Base-by-base conservation (phyloP, 2,329 filamentous ascomycete species). In the Zelopaecilomyces penicillatus region DNA sequence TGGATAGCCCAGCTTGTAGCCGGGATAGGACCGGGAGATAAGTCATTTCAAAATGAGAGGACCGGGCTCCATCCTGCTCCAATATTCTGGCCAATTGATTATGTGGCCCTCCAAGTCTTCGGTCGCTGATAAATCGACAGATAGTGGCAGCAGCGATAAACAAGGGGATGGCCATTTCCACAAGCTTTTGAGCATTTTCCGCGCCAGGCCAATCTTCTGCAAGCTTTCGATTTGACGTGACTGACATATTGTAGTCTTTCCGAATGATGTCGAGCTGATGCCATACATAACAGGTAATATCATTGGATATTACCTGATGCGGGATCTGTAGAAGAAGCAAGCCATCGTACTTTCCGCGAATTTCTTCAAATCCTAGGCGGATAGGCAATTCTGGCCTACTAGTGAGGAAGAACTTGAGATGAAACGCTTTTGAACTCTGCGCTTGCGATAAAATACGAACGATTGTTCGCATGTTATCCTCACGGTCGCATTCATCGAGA, bases 381-480 rank as follows among this genome's bases (percentile, higher is more conserved):
- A 70, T 58, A 0, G 60, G 58, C 1, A 67, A 43, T 26, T 72
- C 64, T 0, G 68, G 69, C 8, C 69, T 56, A 37, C 67, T 72
- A 0, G 68, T 72, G 0, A 73, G 12, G 29, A 73, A 68, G 2
- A 67, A 42, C 39, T 55, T 59, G 6, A 68, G 37, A 5, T 37
- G 39, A 39, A 9, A 55, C 30, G 43, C 59, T 47, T 35, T 49
- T 10, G 45, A 30, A 0, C 11, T 30, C 5, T 38, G 30, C 54
- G 53, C 28, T 39, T 29, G 26, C 8, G 49, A 42, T 1, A 36
- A 8, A 5, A 40, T 38, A 6, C 54, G 53, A 10, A 69, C 50
- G 1, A 69, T 50, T 6, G 65, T 37, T 11, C 41, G 40, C 8
- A 64, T 49, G 35, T 67, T 58, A 1, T 54, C 43, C 4, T 65